Evolutionary conservation across 768 basidiomycete genomes (phyloP).

Genomic region (Rubroboletus pulcherrimus): DNA sequence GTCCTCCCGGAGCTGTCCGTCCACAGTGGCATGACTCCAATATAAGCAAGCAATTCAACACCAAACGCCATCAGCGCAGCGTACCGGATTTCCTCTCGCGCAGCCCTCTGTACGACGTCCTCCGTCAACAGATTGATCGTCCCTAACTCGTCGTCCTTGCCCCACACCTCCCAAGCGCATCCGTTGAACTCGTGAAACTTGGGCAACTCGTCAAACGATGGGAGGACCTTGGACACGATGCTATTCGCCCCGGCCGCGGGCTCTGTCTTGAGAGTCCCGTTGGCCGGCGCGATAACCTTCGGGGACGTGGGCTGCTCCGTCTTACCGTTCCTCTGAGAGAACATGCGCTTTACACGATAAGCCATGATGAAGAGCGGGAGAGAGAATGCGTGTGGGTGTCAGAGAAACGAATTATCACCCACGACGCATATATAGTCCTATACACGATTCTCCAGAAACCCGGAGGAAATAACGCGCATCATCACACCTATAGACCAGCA

Average conservation of each 20-base stretch:
- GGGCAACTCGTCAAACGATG: slow-evolving; percentile 49
- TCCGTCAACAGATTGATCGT: slow-evolving; percentile 64
- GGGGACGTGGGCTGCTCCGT: slow-evolving; percentile 5
- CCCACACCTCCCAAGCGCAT: slow-evolving; percentile 71
- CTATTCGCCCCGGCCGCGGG: no score
- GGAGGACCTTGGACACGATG: slow-evolving; percentile 32
- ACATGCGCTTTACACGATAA: slow-evolving; percentile 10
- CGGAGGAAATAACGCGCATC: neutral
- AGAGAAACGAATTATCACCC: neutral
- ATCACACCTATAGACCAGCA: slow-evolving; percentile 7
- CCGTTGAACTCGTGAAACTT: slow-evolving; percentile 42
- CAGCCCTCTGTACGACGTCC: slow-evolving; percentile 55
- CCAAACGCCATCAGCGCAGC: slow-evolving; percentile 19
- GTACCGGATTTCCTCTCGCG: slow-evolving; percentile 54
- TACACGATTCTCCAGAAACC: neutral
- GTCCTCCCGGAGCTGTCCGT: slow-evolving; percentile 46
- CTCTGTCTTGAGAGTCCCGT: neutral
- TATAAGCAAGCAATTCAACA: neutral
- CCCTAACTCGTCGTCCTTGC: slow-evolving; percentile 59
- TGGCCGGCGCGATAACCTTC: neutral
- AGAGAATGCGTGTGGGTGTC: neutral
- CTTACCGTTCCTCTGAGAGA: slow-evolving; percentile 12
- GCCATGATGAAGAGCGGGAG: slow-evolving; percentile 10
- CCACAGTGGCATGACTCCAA: neutral
- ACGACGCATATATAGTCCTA: slow-evolving; percentile 2